Base-by-base conservation (phyloP, 306 rosid genomes). In the Vigna angularis region DNA sequence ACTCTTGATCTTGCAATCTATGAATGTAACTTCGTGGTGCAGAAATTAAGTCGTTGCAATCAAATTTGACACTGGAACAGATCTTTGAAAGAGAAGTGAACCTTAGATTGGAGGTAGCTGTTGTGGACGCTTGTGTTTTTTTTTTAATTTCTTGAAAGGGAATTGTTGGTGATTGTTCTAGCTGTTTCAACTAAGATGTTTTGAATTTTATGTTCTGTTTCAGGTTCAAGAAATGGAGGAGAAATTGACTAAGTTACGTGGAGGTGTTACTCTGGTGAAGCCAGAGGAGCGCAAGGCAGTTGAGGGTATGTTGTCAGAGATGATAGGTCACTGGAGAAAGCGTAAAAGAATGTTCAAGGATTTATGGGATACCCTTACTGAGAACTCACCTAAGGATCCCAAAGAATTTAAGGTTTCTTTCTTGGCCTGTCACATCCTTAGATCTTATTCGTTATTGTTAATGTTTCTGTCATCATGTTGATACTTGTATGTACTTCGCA, bases 321-420 rank as follows among this genome's bases (percentile, higher is more conserved):
- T 85, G 64, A 40, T 91, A 47, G 77, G 80, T 71, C 99, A 91
- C 70, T 95, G 99, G 99, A 90, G 94, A 83, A 93, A 83, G 83
- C 93, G 98, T 20, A 91, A 86, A 84, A 93, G 97, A 89, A 95
- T 93, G 85, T 95, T 93, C 83, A 89, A 85, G 86, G 98, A 95
- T 85, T 56, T 95, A 26, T 95, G 97, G 99, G 97, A 91, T 76
- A 79, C 96, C 40, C 89, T 95, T 48, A 95, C 96, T 51, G 99
- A 95, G 83, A 93, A 90, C 85, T 95, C 93, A 12, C 90, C 93
- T 1, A 95, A 91, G 82, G 96, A 93, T 82, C 87, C 90, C 34
- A 95, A 93, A 84, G 94, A 91, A 78, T 90, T 95, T 49, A 93
- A 95, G 97, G 96, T 88, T 32, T 44, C 8, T 32, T 38, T 51